phyloP scores from a whole-genome alignment of 2,329 filamentous ascomycete genomes.

The Arachnomyces sp. region DNA sequence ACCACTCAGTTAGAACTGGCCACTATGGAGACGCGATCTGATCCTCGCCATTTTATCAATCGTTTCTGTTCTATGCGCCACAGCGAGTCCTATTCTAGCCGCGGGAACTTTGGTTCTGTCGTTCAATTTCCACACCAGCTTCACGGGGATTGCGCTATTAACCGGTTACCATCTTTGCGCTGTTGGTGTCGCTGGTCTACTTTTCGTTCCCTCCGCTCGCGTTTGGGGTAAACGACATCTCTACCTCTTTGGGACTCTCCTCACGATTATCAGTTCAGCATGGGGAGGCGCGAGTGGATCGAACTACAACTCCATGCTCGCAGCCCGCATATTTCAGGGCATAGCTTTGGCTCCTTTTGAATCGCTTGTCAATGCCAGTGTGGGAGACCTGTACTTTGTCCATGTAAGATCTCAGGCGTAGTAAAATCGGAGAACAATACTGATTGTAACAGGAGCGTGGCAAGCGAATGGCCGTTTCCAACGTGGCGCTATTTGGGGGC shows the following conservation, averaged over 20 bases:
- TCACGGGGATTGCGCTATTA: slow-evolving; percentile 70
- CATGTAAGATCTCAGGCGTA: slow-evolving; percentile 48
- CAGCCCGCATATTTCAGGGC: slow-evolving; percentile 76
- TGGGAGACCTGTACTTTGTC: slow-evolving; percentile 86
- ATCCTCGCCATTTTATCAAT: slow-evolving; percentile 72
- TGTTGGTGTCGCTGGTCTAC: slow-evolving; percentile 68
- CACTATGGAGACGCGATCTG: slow-evolving; percentile 73
- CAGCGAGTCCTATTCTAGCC: slow-evolving; percentile 76
- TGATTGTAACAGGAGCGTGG: slow-evolving; percentile 53
- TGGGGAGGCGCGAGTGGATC: slow-evolving; percentile 66
- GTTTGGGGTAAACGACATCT: slow-evolving; percentile 90
- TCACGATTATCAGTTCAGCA: slow-evolving; percentile 63
- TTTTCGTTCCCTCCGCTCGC: slow-evolving; percentile 79
- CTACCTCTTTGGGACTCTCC: slow-evolving; percentile 66
- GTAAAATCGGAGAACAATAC: not conserved
- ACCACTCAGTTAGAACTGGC: slow-evolving; percentile 58
- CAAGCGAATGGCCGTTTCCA: slow-evolving; percentile 74
- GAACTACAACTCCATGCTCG: slow-evolving; percentile 64
- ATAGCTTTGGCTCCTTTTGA: slow-evolving; percentile 83
- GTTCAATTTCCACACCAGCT: slow-evolving; percentile 54
- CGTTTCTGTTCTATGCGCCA: slow-evolving; percentile 72
- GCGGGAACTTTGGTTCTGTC: slow-evolving; percentile 76
- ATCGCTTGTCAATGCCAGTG: slow-evolving; percentile 75
- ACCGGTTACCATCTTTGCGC: slow-evolving; percentile 85
- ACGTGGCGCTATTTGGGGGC: slow-evolving; percentile 61